Conservation (phyloP, 805 yeast species). For the Hanseniaspora clermontiae region DNA sequence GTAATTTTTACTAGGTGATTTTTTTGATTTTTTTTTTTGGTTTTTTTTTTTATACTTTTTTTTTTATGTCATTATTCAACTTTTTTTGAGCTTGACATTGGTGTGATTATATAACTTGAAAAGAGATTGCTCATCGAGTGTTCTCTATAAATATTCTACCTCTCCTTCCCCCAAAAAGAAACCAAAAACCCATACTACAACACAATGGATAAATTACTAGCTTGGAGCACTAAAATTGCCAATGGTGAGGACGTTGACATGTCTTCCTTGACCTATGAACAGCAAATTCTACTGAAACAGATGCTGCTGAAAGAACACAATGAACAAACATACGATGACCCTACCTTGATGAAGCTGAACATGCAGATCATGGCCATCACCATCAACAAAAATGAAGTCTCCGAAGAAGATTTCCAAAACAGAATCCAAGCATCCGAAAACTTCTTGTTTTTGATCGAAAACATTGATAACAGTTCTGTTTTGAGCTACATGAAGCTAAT, state of each 20-base stretch:
- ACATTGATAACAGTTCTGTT: constrained; percentile 78
- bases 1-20: not conserved
- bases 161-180: too few relatives aligned
- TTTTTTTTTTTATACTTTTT: too few relatives aligned
- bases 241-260: constrained; percentile 59
- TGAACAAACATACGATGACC: constrained; percentile 47
- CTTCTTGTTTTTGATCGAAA: constrained; percentile 86
- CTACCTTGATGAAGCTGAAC: constrained; percentile 72
- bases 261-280: constrained; percentile 12
- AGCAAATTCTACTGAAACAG: constrained; percentile 9
- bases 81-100: too few relatives aligned
- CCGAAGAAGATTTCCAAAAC: constrained; percentile 30
- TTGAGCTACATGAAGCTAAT: constrained; percentile 10
- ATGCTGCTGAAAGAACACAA: constrained; percentile 6
- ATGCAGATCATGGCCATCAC: constrained; percentile 47
- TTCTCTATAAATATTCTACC: too few relatives aligned
- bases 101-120: too few relatives aligned
- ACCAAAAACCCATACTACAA: not conserved
- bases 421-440: constrained; percentile 73
- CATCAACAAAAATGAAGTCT: constrained; percentile 16
- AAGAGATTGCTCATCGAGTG: too few relatives aligned
- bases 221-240: constrained; percentile 81
- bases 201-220: constrained; percentile 73
- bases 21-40: not conserved
- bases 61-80: too few relatives aligned